Evolutionary conservation across 2,329 filamentous ascomycete genomes (phyloP).

Genomic region (Conoideocrella luteorostrata): DNA sequence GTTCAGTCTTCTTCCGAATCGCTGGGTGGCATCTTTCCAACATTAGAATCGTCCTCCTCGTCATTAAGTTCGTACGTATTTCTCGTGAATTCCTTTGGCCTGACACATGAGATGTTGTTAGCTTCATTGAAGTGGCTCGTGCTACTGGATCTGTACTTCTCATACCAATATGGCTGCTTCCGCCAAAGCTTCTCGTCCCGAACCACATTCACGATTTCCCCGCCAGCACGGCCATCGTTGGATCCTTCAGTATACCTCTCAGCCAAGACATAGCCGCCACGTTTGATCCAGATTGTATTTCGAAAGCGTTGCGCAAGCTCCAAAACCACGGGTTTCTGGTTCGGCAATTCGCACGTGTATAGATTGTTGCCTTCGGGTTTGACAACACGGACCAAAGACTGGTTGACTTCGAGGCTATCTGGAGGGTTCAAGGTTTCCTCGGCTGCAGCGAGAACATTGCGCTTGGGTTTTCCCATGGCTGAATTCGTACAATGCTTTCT

Average conservation of each 20-base stretch:
- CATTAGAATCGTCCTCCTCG: conserved; percentile 70
- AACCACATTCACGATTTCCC: conserved; percentile 90
- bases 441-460: conserved; percentile 69
- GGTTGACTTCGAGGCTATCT: conserved; percentile 52
- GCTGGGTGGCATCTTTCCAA: conserved; percentile 79
- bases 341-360: conserved; percentile 70
- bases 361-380: conserved; percentile 85
- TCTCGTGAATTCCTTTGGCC: conserved; percentile 76
- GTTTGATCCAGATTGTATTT: conserved; percentile 88
- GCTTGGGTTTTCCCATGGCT: conserved; percentile 46
- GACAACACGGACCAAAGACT: conserved; percentile 67
- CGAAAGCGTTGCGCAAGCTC: conserved; percentile 83
- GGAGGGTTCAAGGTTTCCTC: conserved; percentile 61
- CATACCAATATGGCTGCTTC: conserved; percentile 80
- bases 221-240: conserved; percentile 70
- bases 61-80: conserved; percentile 54
- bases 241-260: conserved; percentile 59
- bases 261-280: conserved; percentile 79
- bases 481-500: too few species aligned
- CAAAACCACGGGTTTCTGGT: conserved; percentile 59
- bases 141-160: conserved; percentile 8
- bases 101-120: conserved; percentile 27
- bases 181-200: conserved; percentile 88
- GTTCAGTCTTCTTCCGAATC: conserved; percentile 64
- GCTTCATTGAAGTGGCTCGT: conserved; percentile 1